These are phyloP conservation scores for Globomyces pollinis-pini DNA, from an alignment of 192 early-diverging fungal species.

Conservation along the genomic window DNA sequence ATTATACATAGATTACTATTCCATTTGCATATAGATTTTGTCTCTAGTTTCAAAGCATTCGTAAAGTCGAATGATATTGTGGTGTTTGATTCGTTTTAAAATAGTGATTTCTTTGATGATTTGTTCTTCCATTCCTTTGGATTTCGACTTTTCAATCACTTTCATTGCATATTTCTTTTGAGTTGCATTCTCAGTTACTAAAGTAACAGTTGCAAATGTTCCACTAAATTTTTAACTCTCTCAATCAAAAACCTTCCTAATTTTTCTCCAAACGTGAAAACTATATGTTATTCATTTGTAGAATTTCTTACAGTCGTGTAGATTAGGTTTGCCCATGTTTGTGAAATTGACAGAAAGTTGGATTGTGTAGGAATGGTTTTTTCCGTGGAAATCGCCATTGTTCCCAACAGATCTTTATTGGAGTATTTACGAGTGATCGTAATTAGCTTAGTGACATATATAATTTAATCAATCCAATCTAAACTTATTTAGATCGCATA, in stretches of 20 bases:
- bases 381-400: no score
- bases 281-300: no score
- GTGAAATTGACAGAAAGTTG: no score
- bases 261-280: slow-evolving; percentile 21
- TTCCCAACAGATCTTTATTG: no score
- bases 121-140: slow-evolving; percentile 41
- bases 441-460: no score
- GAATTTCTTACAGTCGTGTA: slow-evolving; percentile 5
- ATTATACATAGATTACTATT: slow-evolving; percentile 16
- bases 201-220: slow-evolving; percentile 54
- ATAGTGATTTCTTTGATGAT: slow-evolving; percentile 63
- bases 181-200: slow-evolving; percentile 49
- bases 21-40: slow-evolving; percentile 27
- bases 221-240: slow-evolving; percentile 9
- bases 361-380: no score
- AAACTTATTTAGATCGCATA: no score
- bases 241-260: slow-evolving; percentile 17
- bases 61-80: slow-evolving; percentile 26
- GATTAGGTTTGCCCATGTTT: slow-evolving; percentile 10
- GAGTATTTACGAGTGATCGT: no score
- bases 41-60: slow-evolving; percentile 23
- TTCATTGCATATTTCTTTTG: slow-evolving; percentile 62
- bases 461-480: no score
- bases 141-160: slow-evolving; percentile 59
- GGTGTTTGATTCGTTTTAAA: slow-evolving; percentile 51